Evolutionary conservation across 2,329 filamentous ascomycete species (phyloP), one percentile per base, ranked within the genome.

Genomic region (Madurella mycetomatis): DNA sequence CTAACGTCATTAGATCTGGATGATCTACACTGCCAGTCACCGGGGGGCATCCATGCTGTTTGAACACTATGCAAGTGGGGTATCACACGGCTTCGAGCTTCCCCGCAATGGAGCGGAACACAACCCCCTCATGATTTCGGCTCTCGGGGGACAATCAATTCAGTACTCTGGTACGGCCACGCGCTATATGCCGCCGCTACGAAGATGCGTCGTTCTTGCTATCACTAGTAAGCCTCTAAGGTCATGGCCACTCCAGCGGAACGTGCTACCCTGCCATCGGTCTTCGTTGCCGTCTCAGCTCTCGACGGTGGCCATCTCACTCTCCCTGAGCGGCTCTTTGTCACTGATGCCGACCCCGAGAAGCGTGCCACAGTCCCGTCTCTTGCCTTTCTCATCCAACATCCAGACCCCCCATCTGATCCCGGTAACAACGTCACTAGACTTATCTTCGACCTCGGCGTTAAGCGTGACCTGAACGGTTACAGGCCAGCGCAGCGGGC

Each of bases 401-500:
- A 82, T 57, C 69, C 71, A 1, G 67, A 72, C 4, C 25, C 53
- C 1, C 50, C 57, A 49, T 51, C 49, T 5, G 49, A 58, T 42
- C 42, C 49, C 46, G 49, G 54, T n/a, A 61, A 55, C 44, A 68
- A 61, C 55, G 67, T 63, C 57, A 66, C 69, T 53, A 63, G 67
- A 34, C 48, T 81, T 8, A 65, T 82, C 57, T 82, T 82, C 64
- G 79, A 82, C 60, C 72, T 83, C 9, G 78, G 79, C 9, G 66
- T 81, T 17, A 75, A 78, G 49, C 71, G 74, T 43, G 69, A 77
- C 31, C 58, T 74, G 12, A 57, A 64, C 5, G 67, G 68, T 41
- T 82, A 82, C 60, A 67, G 73, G 7, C 57, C 66, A 12, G 65
- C 68, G 2, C 69, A 78, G 53, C 73, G 75, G 57, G 64, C 67